These are phyloP conservation scores for Blastobotrys robertii DNA, from an alignment of 805 yeast genomes.

Conservation along the genomic window DNA sequence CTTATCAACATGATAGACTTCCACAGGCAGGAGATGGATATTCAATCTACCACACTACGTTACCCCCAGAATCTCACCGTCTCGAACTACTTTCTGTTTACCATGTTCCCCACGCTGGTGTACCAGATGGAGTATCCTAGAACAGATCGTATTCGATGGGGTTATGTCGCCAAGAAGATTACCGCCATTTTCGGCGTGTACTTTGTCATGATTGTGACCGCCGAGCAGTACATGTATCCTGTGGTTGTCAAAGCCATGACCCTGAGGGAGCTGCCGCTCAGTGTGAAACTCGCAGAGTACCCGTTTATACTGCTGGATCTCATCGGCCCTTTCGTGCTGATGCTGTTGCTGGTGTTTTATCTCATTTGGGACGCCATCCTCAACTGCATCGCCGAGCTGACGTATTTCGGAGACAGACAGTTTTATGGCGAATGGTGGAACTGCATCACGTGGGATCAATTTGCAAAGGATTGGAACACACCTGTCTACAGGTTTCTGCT, in stretches of 20 bases:
- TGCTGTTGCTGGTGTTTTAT: slow-evolving; percentile 72
- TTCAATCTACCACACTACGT: slow-evolving; percentile 36
- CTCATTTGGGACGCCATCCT: slow-evolving; percentile 93
- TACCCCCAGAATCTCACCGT: slow-evolving; percentile 71
- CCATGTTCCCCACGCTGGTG: slow-evolving; percentile 81
- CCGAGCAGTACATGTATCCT: slow-evolving; percentile 71
- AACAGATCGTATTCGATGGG: slow-evolving; percentile 57
- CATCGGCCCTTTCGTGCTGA: slow-evolving; percentile 67
- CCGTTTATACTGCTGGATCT: slow-evolving; percentile 59
- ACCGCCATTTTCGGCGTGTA: slow-evolving; percentile 84
- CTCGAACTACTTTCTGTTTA: slow-evolving; percentile 58
- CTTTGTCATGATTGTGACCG: slow-evolving; percentile 65
- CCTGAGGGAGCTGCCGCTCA: slow-evolving; percentile 41
- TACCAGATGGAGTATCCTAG: slow-evolving; percentile 72
- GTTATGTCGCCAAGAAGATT: slow-evolving; percentile 56
- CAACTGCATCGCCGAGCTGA: slow-evolving; percentile 82
- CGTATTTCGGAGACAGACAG: slow-evolving; percentile 79
- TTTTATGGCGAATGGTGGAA: slow-evolving; percentile 99
- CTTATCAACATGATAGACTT: slow-evolving; percentile 47
- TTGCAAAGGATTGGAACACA: slow-evolving; percentile 86
- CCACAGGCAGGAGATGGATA: slow-evolving; percentile 60
- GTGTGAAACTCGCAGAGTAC: slow-evolving; percentile 36
- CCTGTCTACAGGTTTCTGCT: slow-evolving; percentile 86
- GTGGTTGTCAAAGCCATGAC: slow-evolving; percentile 49
- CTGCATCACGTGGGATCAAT: slow-evolving; percentile 86